Evolutionary conservation across 139 green algal genomes (phyloP).

Genomic region (Chlorella sp.): DNA sequence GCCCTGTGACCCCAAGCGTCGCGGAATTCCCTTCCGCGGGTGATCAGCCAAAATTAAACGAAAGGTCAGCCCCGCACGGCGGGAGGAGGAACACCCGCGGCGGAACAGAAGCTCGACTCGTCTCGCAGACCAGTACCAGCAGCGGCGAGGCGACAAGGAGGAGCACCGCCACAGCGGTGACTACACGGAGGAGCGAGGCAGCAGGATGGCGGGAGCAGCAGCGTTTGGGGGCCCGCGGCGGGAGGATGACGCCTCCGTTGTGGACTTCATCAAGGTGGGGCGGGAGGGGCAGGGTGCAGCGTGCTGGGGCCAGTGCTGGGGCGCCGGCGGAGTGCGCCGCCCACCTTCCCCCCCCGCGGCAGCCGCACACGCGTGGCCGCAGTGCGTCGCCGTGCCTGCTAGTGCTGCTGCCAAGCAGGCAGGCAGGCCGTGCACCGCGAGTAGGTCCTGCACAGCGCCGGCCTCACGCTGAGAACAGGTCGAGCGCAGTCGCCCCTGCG

Average conservation of each 20-base stretch:
- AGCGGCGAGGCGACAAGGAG: not conserved
- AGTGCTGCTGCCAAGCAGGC: too few species aligned
- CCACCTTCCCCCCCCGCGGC: not conserved
- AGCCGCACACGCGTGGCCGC: not conserved
- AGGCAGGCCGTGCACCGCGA: not conserved
- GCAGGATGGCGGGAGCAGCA: not conserved
- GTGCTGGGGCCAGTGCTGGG: not conserved
- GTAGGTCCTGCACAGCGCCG: too few species aligned
- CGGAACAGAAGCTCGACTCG: not conserved
- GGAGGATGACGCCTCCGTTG: constrained; percentile 5
- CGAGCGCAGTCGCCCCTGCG: too few species aligned
- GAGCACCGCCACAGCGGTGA: not conserved
- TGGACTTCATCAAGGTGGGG: constrained; percentile 23
- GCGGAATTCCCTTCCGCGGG: too few species aligned
- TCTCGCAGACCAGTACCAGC: not conserved
- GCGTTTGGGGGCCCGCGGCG: too few species aligned
- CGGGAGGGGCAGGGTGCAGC: not conserved
- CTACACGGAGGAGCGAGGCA: not conserved
- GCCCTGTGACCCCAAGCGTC: too few species aligned
- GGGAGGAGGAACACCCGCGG: not conserved
- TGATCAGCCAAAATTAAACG: too few species aligned
- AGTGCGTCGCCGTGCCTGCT: not conserved
- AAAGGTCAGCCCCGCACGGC: too few species aligned
- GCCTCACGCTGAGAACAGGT: too few species aligned
- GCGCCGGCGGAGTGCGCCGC: too few species aligned